A percentile compares a stretch with the other conserved stretches of the same genome.
Evolutionary conservation across 306 rosid species (phyloP).

Genomic region (Rosa rugosa): DNA sequence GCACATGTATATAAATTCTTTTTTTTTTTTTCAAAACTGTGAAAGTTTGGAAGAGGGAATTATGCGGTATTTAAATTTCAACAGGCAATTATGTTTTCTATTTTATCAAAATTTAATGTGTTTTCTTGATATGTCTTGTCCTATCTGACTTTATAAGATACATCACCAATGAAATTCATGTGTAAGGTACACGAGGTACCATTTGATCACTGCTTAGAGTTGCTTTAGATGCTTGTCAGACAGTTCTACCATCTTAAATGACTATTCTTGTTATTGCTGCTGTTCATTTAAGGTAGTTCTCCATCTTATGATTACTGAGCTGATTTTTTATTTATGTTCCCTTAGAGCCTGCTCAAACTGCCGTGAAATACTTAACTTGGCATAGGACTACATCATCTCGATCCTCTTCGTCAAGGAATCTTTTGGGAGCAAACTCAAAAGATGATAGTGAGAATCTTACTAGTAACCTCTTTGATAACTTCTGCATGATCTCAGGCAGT

Average conservation of each 20-base stretch:
- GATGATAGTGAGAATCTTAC: slow-evolving; percentile 59
- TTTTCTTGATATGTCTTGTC: background rate
- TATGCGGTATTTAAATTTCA: background rate
- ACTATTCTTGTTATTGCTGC: background rate
- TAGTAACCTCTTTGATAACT: slow-evolving; percentile 59
- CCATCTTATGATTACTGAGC: slow-evolving; percentile 19
- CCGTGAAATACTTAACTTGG: slow-evolving; percentile 79
- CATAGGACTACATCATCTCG: slow-evolving; percentile 81
- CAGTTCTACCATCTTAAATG: background rate
- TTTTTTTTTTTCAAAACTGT: background rate
- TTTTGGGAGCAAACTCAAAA: slow-evolving; percentile 58
- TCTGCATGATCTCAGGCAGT: slow-evolving; percentile 86
- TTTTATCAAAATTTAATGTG: background rate
- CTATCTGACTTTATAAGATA: background rate
- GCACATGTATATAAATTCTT: no score
- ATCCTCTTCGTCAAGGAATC: slow-evolving; percentile 88
- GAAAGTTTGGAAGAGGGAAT: background rate
- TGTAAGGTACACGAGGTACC: background rate
- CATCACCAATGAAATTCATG: background rate
- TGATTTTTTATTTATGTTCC: slow-evolving; percentile 20
- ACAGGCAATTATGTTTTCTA: background rate
- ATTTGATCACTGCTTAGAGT: background rate
- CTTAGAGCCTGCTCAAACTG: slow-evolving; percentile 70
- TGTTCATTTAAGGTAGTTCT: slow-evolving; percentile 1
- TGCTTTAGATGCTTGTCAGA: background rate